Conservation (phyloP, 2,329 filamentous ascomycete species). For the Endocalyx cinctus region DNA sequence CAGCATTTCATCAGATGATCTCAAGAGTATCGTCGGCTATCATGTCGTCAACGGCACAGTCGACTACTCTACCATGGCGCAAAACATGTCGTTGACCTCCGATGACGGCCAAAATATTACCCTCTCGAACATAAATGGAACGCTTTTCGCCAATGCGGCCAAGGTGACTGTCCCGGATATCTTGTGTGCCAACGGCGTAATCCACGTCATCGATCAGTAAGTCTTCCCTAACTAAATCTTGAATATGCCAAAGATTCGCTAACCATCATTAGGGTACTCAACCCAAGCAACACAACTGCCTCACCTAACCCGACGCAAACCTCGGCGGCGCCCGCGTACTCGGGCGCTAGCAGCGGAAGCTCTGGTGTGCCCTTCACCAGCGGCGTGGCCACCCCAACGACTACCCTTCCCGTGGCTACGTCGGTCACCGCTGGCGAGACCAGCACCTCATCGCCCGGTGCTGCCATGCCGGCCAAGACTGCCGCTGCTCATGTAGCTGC, state of each 20-base stretch:
- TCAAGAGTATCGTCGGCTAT: conserved; percentile 55
- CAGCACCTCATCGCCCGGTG: conserved; percentile 27
- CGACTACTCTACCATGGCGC: conserved; percentile 42
- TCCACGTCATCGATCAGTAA: conserved; percentile 55
- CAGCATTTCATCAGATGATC: conserved; percentile 40
- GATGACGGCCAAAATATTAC: conserved; percentile 44
- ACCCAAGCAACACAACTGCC: conserved; percentile 34
- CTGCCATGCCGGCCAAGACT: conserved; percentile 26
- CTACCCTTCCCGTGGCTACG: conserved; percentile 28
- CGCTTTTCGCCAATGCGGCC: conserved; percentile 45
- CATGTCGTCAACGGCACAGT: conserved; percentile 56
- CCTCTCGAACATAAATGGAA: conserved; percentile 36
- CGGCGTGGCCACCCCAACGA: conserved; percentile 42
- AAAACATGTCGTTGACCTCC: conserved; percentile 25
- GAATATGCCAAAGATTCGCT: too few relatives aligned
- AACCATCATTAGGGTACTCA: not conserved
- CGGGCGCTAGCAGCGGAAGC: conserved; percentile 43
- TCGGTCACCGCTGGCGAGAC: conserved; percentile 25
- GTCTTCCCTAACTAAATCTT: too few relatives aligned
- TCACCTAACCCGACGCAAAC: conserved; percentile 51
- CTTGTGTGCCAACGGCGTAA: conserved; percentile 50
- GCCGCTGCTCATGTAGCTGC: conserved; percentile 33
- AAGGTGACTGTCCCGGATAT: conserved; percentile 44
- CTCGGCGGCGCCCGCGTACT: conserved; percentile 49
- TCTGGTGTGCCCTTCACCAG: conserved; percentile 51